These are phyloP conservation scores for Fistulinella prunicolor DNA, from an alignment of 768 basidiomycete species.

Conservation along the genomic window DNA sequence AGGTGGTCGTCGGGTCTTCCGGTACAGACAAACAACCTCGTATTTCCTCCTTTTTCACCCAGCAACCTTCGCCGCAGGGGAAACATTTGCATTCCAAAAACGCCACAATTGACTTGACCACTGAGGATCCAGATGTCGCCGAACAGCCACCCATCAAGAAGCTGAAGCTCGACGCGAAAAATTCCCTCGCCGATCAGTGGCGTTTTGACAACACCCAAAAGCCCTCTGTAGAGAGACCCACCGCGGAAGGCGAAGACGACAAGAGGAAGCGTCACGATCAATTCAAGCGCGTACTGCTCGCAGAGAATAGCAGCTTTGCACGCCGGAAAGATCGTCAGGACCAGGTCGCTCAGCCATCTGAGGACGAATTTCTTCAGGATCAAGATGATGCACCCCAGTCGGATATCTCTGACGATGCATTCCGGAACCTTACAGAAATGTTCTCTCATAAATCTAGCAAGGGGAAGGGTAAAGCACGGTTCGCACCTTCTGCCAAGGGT, in stretches of 20 bases:
- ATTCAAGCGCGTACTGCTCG: conserved; percentile 53
- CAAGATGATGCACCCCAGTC: conserved; percentile 31
- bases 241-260: conserved; percentile 37
- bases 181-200: conserved; percentile 39
- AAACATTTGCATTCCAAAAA: conserved; percentile 22
- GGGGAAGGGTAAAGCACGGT: conserved; percentile 35
- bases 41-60: conserved; percentile 43
- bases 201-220: conserved; percentile 37
- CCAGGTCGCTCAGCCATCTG: conserved; percentile 16
- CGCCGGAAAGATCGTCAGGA: conserved; percentile 12
- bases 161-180: conserved; percentile 21
- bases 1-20: neutral
- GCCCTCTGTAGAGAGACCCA: neutral
- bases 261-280: conserved; percentile 44
- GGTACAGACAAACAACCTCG: conserved; percentile 30
- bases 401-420: conserved; percentile 45
- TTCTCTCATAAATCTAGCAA: conserved; percentile 42
- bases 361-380: conserved; percentile 22
- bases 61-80: conserved; percentile 16
- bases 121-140: conserved; percentile 34
- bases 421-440: conserved; percentile 45
- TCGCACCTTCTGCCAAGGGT: conserved; percentile 20
- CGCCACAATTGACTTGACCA: conserved; percentile 54
- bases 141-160: conserved; percentile 29
- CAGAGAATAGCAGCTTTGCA: conserved; percentile 42